phyloP scores from a whole-genome alignment of 1,139 yeast genomes.

The Geotrichum macrosporum region DNA sequence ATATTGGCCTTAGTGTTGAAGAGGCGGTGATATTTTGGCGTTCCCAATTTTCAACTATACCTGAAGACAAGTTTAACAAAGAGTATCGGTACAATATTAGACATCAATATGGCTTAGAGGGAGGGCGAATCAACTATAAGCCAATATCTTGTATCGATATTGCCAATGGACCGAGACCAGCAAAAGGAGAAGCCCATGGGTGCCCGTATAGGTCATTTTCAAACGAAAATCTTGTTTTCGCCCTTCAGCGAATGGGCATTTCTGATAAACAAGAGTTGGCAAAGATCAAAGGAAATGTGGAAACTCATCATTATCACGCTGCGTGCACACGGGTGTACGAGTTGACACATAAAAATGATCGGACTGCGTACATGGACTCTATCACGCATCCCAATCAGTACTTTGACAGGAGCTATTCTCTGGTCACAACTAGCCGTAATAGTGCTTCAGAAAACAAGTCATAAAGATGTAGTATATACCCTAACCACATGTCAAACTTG shows the following conservation, averaged over 20 bases:
- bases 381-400: conserved; percentile 86
- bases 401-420: conserved; percentile 52
- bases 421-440: neutral
- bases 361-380: conserved; percentile 39
- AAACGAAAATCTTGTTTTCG: conserved; percentile 53
- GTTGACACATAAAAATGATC: conserved; percentile 53
- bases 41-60: conserved; percentile 60
- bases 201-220: conserved; percentile 84
- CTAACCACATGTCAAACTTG: neutral
- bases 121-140: conserved; percentile 75
- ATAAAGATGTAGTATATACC: neutral
- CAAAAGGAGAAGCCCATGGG: conserved; percentile 74
- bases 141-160: conserved; percentile 85
- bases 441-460: neutral
- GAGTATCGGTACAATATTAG: conserved; percentile 84
- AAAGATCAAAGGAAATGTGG: conserved; percentile 62
- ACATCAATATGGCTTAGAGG: conserved; percentile 89
- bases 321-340: conserved; percentile 93
- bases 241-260: conserved; percentile 65
- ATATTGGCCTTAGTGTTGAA: conserved; percentile 80
- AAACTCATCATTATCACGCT: conserved; percentile 63
- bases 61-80: conserved; percentile 73
- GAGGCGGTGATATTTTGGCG: conserved; percentile 89
- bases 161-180: conserved; percentile 66
- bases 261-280: conserved; percentile 58